Percentiles rank a stretch among this genome's conserved stretches.
phyloP scores from a whole-genome alignment of 305 asterid species.

The Galium porrigens region DNA sequence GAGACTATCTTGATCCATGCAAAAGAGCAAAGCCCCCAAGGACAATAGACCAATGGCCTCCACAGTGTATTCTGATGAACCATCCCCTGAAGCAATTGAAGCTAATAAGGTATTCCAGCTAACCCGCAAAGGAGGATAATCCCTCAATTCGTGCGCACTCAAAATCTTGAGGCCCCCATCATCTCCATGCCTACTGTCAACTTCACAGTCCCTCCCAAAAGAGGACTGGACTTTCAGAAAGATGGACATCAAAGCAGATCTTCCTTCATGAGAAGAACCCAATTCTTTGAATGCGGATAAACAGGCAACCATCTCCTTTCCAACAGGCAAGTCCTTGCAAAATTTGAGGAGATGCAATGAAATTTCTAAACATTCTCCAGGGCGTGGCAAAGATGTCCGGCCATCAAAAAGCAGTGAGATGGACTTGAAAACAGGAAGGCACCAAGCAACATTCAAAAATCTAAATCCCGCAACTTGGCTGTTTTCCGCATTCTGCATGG shows the following conservation, averaged over 20 bases:
- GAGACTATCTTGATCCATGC: constrained; percentile 53
- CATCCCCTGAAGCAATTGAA: constrained; percentile 44
- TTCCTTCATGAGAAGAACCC: constrained; percentile 47
- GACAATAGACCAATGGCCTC: constrained; percentile 47
- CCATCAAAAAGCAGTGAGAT: constrained; percentile 46
- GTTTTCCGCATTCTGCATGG: constrained; percentile 36
- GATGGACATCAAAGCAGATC: constrained; percentile 46
- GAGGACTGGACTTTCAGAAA: constrained; percentile 29
- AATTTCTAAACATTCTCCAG: constrained; percentile 41
- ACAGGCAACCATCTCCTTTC: constrained; percentile 54
- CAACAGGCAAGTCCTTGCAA: constrained; percentile 61
- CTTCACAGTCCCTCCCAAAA: constrained; percentile 30
- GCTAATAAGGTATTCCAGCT: constrained; percentile 54
- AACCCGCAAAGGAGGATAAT: constrained; percentile 54
- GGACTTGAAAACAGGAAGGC: constrained; percentile 49
- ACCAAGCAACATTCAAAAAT: constrained; percentile 46
- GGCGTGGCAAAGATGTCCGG: constrained; percentile 29
- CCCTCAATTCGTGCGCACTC: constrained; percentile 48
- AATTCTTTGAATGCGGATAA: constrained; percentile 53
- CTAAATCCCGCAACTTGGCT: constrained; percentile 25
- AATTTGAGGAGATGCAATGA: constrained; percentile 43
- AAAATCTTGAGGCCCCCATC: constrained; percentile 24
- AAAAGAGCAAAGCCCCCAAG: constrained; percentile 52
- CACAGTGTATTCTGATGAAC: constrained; percentile 34
- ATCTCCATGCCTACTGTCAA: constrained; percentile 29